Base-by-base conservation (phyloP, 1,284 basidiomycete genomes). In the Fistulina hepatica region DNA sequence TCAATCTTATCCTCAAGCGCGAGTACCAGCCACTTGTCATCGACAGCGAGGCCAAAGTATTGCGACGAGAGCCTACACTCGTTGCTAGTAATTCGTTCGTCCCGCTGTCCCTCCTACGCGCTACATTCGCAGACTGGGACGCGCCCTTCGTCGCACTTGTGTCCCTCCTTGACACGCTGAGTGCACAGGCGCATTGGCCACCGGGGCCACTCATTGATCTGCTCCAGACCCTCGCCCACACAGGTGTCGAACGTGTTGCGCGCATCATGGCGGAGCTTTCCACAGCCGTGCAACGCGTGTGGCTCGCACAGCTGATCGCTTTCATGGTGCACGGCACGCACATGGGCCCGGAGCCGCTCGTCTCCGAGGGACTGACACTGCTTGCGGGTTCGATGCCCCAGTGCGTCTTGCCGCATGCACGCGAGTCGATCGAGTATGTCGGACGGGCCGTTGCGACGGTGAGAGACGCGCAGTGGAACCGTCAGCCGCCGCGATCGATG, bases 371-470 rank as follows among this genome's bases (percentile, higher is more conserved):
- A 34, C 77, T 69, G 51, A 55, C 49, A 6, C 67, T 76, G 30
- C 51, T 78, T 37, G 67, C 75, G 2, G 77, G 76, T 2, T 67
- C 82, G 2, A 67, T 89, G 33, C 90, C 90, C 1, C 68, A 73
- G 1, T 83, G 81, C 41, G 67, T 93, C 15, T 79, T 81, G 2
- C 48, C 59, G 2, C 72, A 77, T 33, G 76, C 84, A 5, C 71
- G 71, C 41, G 83, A 89, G 41, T 88, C 86, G 6, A 88, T 94
- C 39, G 61, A 76, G 2, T 93, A 93, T 52, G 74, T 93, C 23
- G 91, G 90, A 0, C 72, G 88, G 21, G 90, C 91, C 3, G 77
- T 93, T 21, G 79, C 80, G 3, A 91, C 83, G 1, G 77, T 93
- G 15, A 81, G 80, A 51, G 65, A 73, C 31, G 81, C 83, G n/a